phyloP scores from a whole-genome alignment of 164 flowering plant genomes.

The Houttuynia cordata region DNA sequence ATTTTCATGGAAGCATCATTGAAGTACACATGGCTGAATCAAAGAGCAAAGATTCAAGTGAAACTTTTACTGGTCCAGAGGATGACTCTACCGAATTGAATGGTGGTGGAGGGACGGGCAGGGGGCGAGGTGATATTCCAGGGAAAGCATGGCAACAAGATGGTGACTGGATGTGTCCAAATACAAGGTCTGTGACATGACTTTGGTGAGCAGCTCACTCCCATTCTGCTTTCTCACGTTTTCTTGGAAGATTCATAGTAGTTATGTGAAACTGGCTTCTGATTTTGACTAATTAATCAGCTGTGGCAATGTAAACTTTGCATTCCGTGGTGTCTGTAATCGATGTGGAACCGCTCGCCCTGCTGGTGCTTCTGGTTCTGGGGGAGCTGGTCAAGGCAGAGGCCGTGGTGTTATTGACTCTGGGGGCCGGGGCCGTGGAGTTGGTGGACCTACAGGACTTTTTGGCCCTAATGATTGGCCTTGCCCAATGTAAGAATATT shows the following conservation, averaged over 20 bases:
- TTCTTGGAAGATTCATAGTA: neutral
- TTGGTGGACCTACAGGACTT: constrained; percentile 66
- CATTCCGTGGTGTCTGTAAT: constrained; percentile 95
- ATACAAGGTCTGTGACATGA: constrained; percentile 99
- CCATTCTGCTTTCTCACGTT: constrained; percentile 17
- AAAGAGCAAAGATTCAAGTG: constrained; percentile 48
- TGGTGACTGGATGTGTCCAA: constrained; percentile 96
- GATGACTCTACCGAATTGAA: constrained; percentile 38
- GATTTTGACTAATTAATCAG: constrained; percentile 31
- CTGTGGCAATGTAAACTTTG: constrained; percentile 93
- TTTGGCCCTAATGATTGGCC: constrained; percentile 99
- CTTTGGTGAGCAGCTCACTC: constrained; percentile 98
- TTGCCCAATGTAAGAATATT: constrained; percentile 81
- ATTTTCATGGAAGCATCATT: constrained; percentile 79
- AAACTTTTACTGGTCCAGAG: constrained; percentile 26
- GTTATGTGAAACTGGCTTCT: constrained; percentile 13
- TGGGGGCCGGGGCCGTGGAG: constrained; percentile 34
- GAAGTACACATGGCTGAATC: constrained; percentile 85
- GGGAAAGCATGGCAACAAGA: constrained; percentile 95
- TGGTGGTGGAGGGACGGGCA: constrained; percentile 58
- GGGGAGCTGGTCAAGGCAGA: constrained; percentile 69
- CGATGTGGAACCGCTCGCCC: constrained; percentile 99
- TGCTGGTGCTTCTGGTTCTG: constrained; percentile 60
- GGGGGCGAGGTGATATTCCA: constrained; percentile 63
- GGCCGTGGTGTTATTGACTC: constrained; percentile 61